phyloP scores from a whole-genome alignment of 2,329 filamentous ascomycete genomes.

The Fusarium agapanthi region DNA sequence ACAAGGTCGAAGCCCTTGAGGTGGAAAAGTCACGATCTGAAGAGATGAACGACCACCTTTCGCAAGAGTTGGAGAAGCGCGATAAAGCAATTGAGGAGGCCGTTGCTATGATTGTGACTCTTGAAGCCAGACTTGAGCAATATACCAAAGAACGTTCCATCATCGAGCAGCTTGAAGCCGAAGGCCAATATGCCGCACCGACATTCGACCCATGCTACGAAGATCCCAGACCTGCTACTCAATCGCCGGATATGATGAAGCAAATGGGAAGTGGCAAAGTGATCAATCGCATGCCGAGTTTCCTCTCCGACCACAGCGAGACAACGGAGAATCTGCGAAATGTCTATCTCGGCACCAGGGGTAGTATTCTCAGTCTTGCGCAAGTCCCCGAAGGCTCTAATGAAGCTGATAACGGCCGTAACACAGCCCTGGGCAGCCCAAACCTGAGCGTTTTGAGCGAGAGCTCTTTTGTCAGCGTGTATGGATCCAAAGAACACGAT shows the following conservation, averaged over 20 bases:
- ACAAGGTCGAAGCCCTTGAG: conserved; percentile 64
- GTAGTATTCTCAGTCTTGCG: conserved; percentile 61
- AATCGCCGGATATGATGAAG: conserved; percentile 26
- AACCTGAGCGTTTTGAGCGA: conserved; percentile 72
- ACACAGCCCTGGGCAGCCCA: conserved; percentile 61
- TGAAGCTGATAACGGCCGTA: conserved; percentile 29
- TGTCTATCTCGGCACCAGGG: conserved; percentile 62
- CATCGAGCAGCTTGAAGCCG: conserved; percentile 59
- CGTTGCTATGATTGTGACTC: conserved; percentile 71
- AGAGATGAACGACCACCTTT: conserved; percentile 66
- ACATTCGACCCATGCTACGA: conserved; percentile 43
- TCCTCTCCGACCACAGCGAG: conserved; percentile 67
- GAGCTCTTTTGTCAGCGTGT: conserved; percentile 73
- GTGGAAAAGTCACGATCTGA: conserved; percentile 62
- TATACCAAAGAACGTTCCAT: conserved; percentile 63
- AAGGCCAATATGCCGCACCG: conserved; percentile 47
- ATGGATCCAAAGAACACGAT: conserved; percentile 57
- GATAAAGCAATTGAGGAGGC: conserved; percentile 77
- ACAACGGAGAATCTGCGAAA: conserved; percentile 69
- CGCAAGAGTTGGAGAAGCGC: conserved; percentile 70
- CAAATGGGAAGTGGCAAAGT: conserved; percentile 47
- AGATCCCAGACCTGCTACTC: conserved; percentile 29
- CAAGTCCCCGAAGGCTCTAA: conserved; percentile 54
- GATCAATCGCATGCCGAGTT: conserved; percentile 70
- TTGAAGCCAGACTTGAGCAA: conserved; percentile 68